Evolutionary conservation across 352 stramenopile species (phyloP), one percentile per base, ranked within the genome.

Genomic region (Pythium folliculosum): DNA sequence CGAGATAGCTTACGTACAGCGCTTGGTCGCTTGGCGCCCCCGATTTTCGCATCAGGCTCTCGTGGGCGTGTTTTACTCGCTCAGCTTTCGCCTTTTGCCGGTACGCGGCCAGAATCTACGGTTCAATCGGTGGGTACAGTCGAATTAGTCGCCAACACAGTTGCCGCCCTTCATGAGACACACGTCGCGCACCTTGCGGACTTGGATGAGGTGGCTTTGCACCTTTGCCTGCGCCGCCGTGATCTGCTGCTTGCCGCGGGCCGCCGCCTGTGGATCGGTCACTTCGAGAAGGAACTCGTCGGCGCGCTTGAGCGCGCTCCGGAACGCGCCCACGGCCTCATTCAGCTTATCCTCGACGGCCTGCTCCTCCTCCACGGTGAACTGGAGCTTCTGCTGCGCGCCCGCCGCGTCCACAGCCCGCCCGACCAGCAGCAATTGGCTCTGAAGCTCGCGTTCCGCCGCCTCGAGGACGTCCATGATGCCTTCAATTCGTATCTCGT

Each of bases 361-460:
- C 63, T 84, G 78, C 67, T 94, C 86, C 53, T 94, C 86, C 30
- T 81, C 76, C 5, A 55, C 63, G 0, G 80, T 86, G 61, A 87
- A 94, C 12, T 48, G 67, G 19, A 90, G 60, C 44, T 60, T 65
- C 55, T 77, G 71, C 48, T 81, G 59, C 3, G 55, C 47, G 14
- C 64, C 65, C 0, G 63, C 59, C 0, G 59, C 58, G 30, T 82
- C 73, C 4, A 90, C 51, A 5, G 77, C 78, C n/a, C 76, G 75
- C 9, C 64, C 74, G 32, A 89, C 62, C 69, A 78, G 80, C 62
- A 73, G 74, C 66, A 76, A 67, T 23, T 89, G 69, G 50, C 69
- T 73, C 40, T 64, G 58, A 21, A 92, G 72, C 64, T 76, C 76
- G 32, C 72, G 70, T 51, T 89, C 84, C 8, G 75, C 72, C n/a